Conservation (phyloP, 1,284 basidiomycete genomes). For the Vanrija sp. region DNA sequence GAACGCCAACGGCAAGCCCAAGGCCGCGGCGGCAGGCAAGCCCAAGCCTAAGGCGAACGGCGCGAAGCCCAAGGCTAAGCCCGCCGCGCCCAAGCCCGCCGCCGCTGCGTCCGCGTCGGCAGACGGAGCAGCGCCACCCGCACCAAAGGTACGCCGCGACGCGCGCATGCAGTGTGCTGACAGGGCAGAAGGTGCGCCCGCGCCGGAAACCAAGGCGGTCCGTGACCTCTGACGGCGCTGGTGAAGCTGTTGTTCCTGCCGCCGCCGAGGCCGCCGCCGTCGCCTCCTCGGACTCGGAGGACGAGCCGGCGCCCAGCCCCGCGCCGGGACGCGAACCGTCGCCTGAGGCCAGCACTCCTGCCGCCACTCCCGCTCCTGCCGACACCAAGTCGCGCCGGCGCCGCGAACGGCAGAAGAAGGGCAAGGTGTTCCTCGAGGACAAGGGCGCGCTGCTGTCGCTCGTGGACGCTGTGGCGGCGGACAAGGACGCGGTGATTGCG, state of each 20-base stretch:
- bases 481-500: constrained; percentile 21
- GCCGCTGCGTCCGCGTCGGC: no score
- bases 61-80: background rate
- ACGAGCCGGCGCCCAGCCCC: background rate
- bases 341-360: no score
- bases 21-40: background rate
- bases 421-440: constrained; percentile 46
- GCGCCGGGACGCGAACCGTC: background rate
- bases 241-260: background rate
- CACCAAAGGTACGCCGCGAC: background rate
- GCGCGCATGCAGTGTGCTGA: no score
- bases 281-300: background rate
- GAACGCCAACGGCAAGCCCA: background rate
- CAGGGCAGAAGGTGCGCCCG: background rate
- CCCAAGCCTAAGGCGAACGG: no score
- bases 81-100: background rate
- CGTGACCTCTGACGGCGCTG: no score
- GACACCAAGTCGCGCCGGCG: constrained; percentile 16
- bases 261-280: background rate
- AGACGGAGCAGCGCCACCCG: no score
- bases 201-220: background rate
- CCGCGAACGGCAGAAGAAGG: constrained; percentile 34
- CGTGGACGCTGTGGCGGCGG: constrained; percentile 26
- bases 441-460: constrained; percentile 33
- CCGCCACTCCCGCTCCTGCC: background rate